Conservation (phyloP, 805 yeast species). For the Candida maris region DNA sequence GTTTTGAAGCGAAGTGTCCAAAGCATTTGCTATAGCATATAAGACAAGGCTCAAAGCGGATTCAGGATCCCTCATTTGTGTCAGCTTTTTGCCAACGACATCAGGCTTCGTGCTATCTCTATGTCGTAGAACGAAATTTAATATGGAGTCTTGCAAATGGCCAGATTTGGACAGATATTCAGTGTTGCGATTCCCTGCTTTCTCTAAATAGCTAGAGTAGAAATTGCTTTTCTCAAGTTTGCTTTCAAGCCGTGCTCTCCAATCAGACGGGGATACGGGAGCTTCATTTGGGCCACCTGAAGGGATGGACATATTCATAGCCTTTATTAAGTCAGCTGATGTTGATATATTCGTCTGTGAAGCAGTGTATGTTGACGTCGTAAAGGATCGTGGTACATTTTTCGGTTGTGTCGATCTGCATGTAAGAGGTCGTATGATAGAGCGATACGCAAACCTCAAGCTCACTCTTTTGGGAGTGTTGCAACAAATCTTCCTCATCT, state of each 20-base stretch:
- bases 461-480: too few relatives aligned
- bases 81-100: conserved; percentile 10
- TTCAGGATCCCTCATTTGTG: conserved; percentile 21
- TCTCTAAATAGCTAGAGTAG: conserved; percentile 2
- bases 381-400: too few relatives aligned
- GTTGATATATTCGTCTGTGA: background rate
- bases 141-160: conserved; percentile 10
- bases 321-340: background rate
- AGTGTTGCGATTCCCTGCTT: background rate
- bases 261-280: conserved; percentile 1
- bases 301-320: background rate
- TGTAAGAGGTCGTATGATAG: too few relatives aligned
- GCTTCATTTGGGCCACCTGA: background rate
- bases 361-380: too few relatives aligned
- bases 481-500: too few relatives aligned
- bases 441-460: too few relatives aligned
- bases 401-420: too few relatives aligned
- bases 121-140: conserved; percentile 1
- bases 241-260: conserved; percentile 2
- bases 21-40: conserved; percentile 14
- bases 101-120: background rate
- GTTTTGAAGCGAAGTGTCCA: conserved; percentile 12
- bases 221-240: conserved; percentile 1
- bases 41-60: conserved; percentile 23
- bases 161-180: conserved; percentile 8